Evolutionary conservation across 768 basidiomycete species (phyloP), one percentile per base, ranked within the genome.

Genomic region (Xanthoconium purpureum): DNA sequence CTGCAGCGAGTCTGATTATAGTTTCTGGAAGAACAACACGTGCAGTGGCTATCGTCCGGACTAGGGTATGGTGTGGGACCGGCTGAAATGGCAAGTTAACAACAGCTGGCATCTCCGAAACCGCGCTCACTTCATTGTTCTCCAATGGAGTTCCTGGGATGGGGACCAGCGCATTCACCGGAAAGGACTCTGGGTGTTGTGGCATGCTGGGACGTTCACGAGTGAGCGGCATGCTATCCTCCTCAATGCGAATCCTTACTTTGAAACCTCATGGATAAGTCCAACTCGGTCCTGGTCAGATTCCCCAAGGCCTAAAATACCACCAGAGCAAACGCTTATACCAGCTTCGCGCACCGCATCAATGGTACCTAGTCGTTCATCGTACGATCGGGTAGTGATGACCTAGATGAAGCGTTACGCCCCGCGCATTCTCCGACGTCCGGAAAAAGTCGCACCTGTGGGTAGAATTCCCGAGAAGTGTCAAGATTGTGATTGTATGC

Each of bases 401-500:
- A 98, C 95, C 91, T 95, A 64, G 43, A 63, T 43, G 37, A 57
- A 59, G 20, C 17, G 15, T 56, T 46, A 52, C 32, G 43, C 28
- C 33, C 55, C 20, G 15, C 29, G 13, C 35, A 47, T 47, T 35
- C 32, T 47, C 30, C 47, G 35, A 58, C 30, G 7, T 47, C 24
- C 52, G 33, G 11, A 18, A 40, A 29, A 10, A n/a, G 6, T 45
- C 77, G 44, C 62, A 91, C 94, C 77, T 89, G 78, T 18, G 96
- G 96, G 71, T 98, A 98, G 74, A 88, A 94, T 74, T 98, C 96
- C 59, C 96, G 83, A 33, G 95, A 98, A 0, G 96, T 99, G 73
- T 99, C 96, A 52, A 99, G 83, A 73, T 99, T 99, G 72, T 99
- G 96, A 71, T 99, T 99, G 74, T 98, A 98, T 3, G 96, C 96